Conservation (phyloP, 2,329 filamentous ascomycete species). For the Microdochium paspali region DNA sequence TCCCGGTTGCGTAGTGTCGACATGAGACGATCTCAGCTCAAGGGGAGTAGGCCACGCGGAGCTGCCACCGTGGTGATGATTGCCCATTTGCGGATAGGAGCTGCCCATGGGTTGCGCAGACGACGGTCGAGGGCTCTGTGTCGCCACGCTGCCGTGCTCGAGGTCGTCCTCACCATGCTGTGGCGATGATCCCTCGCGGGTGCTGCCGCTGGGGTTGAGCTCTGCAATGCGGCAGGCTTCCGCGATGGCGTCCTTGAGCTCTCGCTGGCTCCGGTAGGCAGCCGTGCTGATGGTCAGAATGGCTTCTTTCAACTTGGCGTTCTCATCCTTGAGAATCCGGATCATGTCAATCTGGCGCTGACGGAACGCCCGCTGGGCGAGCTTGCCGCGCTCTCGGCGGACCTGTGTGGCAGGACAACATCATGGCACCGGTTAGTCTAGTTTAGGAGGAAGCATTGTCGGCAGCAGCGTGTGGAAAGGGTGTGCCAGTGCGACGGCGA, state of each 20-base stretch:
- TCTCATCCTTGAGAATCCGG: slow-evolving; percentile 7
- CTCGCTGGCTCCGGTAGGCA: background rate
- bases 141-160: background rate
- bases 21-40: background rate
- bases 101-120: background rate
- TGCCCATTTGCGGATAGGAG: background rate
- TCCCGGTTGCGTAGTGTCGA: background rate
- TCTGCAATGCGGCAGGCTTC: slow-evolving; percentile 6
- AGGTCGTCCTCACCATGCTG: background rate
- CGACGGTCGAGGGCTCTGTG: background rate
- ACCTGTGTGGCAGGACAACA: background rate
- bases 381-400: slow-evolving; percentile 4
- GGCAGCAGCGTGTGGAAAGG: background rate
- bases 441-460: background rate
- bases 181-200: background rate
- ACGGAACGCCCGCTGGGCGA: slow-evolving; percentile 10
- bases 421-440: background rate
- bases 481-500: background rate
- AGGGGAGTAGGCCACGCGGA: background rate
- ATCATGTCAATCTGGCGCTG: slow-evolving; percentile 11
- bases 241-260: slow-evolving; percentile 4
- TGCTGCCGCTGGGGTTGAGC: background rate
- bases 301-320: slow-evolving; percentile 5
- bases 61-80: too few relatives aligned
- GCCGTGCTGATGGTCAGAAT: slow-evolving; percentile 6